These are phyloP conservation scores for Angomonas desouzai DNA, from an alignment of 208 protist genomes.

Conservation along the genomic window DNA sequence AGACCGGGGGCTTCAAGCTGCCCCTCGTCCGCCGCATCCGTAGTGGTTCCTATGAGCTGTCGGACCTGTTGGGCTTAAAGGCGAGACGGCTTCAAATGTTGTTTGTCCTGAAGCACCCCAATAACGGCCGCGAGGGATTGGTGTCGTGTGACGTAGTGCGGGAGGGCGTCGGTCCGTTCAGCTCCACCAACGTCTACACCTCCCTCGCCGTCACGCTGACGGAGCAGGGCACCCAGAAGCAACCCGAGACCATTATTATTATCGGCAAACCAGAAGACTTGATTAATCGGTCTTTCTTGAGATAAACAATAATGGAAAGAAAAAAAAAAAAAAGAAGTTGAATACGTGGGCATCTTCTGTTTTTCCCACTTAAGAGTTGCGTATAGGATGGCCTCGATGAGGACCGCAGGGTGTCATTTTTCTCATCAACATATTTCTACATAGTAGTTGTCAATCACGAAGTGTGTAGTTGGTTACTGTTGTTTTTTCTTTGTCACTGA, in stretches of 20 bases:
- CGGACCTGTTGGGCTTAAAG: conserved; percentile 77
- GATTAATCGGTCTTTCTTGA: conserved; percentile 59
- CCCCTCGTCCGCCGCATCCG: conserved; percentile 80
- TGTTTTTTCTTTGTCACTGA: too few species aligned
- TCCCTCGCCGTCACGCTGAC: conserved; percentile 76
- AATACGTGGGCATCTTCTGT: neutral
- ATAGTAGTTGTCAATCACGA: too few species aligned
- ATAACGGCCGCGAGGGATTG: conserved; percentile 62
- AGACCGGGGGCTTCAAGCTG: conserved; percentile 74
- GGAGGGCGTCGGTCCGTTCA: conserved; percentile 66
- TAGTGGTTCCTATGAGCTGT: conserved; percentile 79
- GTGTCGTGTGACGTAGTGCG: conserved; percentile 80
- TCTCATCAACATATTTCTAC: too few species aligned
- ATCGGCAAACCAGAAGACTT: conserved; percentile 85
- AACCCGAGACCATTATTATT: conserved; percentile 67
- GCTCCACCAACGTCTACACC: conserved; percentile 70
- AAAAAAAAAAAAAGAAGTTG: conserved; percentile 16
- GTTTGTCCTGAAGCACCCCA: conserved; percentile 73
- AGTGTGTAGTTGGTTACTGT: too few species aligned
- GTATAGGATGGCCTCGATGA: too few species aligned
- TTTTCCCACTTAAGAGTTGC: neutral
- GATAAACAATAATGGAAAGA: conserved; percentile 17
- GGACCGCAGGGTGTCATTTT: too few species aligned
- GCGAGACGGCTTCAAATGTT: conserved; percentile 83
- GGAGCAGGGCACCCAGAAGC: conserved; percentile 29